Evolutionary conservation across 2,329 filamentous ascomycete species (phyloP), one percentile per base, ranked within the genome.

Genomic region (Rhinocladiella similis): DNA sequence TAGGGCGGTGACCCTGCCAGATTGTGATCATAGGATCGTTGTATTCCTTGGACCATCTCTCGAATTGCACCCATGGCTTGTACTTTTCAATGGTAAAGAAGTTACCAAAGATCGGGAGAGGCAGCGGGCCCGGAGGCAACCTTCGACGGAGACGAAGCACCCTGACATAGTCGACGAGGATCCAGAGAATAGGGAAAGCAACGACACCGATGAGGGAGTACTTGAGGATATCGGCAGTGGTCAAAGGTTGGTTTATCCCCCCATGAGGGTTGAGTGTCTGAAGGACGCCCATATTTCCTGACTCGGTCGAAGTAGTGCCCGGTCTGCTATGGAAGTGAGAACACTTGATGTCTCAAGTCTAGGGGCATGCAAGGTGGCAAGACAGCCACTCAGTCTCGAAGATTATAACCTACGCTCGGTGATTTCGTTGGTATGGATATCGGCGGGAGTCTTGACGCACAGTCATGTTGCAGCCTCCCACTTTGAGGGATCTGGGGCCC

Each of bases 31-130:
- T 65, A 0, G 79, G 76, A 0, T 76, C 71, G 3, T 77, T 67
- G 64, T 81, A 78, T 46, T 71, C 64, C 61, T 80, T 77, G 3
- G 80, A 79, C 1, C 83, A 69, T 62, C 79, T 65, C 53, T 83
- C 80, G 59, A 83, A 82, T 66, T 79, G 80, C 20, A 83, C 73
- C 82, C 82, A 84, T 1, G 82, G 81, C 64, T 83, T 83, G 53
- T 72, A 73, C 27, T 79, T 73, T 1, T 81, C 80, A 3, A 83
- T 72, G 58, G 76, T 74, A 54, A 80, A 81, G 1, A 80, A 83
- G 63, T 83, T 84, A 27, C 81, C 81, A 5, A 83, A 69, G 25
- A 84, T 73, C 2, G 81, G 81, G 53, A 73, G 72, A 1, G 81
- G 81, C 3, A 82, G 74, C 1, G 81, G 81, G 0, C 81, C 81